phyloP scores from a whole-genome alignment of 192 early-diverging fungal species.

The Diversispora epigaea region DNA sequence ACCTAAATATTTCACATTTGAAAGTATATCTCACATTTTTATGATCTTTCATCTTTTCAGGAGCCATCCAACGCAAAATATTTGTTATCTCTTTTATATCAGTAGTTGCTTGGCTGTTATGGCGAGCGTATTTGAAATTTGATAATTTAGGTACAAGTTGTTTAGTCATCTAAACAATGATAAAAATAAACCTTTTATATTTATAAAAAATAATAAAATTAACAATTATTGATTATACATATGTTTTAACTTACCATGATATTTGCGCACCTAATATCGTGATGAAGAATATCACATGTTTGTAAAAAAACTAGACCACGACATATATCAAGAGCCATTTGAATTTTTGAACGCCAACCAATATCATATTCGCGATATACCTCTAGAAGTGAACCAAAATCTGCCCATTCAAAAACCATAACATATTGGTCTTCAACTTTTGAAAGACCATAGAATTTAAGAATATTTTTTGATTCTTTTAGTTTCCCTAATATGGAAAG shows the following conservation, averaged over 20 bases:
- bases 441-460: too few relatives aligned
- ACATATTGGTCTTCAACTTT: too few relatives aligned
- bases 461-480: too few relatives aligned
- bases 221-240: background rate
- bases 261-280: slow-evolving; percentile 29
- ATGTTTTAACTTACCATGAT: too few relatives aligned
- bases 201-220: background rate
- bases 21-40: background rate
- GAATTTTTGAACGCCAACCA: background rate
- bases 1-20: slow-evolving; percentile 32
- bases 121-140: too few relatives aligned
- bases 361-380: too few relatives aligned
- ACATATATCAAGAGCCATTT: slow-evolving; percentile 19
- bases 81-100: background rate
- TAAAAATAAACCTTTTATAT: background rate
- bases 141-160: too few relatives aligned
- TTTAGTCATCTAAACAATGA: too few relatives aligned
- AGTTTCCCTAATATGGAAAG: background rate
- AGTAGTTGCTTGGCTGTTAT: background rate
- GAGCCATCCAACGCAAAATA: slow-evolving; percentile 25
- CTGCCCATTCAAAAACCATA: too few relatives aligned
- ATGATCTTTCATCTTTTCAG: slow-evolving; percentile 6
- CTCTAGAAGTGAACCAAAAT: too few relatives aligned
- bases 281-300: slow-evolving; percentile 5
- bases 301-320: slow-evolving; percentile 22